phyloP scores from a whole-genome alignment of 2,329 filamentous ascomycete species.

The Pestalotiopsis sp. region DNA sequence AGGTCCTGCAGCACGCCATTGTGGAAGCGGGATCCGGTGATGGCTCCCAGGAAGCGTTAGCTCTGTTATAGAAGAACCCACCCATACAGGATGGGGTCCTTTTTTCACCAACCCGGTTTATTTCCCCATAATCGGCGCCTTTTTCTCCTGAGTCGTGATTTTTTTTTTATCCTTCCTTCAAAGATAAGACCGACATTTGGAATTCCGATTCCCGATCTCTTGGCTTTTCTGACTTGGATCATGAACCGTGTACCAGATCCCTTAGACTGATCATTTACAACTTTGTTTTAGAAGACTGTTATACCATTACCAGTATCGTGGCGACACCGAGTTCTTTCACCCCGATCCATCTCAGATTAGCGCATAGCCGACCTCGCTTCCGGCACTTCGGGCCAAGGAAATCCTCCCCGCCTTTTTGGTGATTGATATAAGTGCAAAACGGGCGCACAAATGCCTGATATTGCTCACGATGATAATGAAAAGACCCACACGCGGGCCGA shows the following conservation, averaged over 20 bases:
- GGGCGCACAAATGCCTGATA: neutral
- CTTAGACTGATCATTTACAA: neutral
- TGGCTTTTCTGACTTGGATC: neutral
- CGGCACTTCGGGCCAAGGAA: neutral
- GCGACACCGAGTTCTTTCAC: neutral
- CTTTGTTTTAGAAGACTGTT: too few relatives aligned
- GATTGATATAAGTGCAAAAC: neutral
- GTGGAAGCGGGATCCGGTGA: neutral
- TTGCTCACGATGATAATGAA: neutral
- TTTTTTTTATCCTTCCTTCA: neutral
- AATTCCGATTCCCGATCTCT: neutral
- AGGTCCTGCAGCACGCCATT: neutral
- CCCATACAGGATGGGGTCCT: neutral
- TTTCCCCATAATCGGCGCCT: neutral
- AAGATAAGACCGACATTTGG: neutral
- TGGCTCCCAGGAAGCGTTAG: neutral
- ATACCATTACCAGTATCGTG: neutral
- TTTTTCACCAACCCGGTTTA: neutral
- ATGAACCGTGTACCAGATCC: neutral
- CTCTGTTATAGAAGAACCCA: neutral
- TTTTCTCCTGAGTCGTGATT: neutral
- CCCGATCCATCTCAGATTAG: neutral
- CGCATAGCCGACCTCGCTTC: neutral
- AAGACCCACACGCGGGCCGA: neutral
- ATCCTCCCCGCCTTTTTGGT: neutral